phyloP scores from a whole-genome alignment of 805 yeast species.

The Nakazawaea laoshanensis region DNA sequence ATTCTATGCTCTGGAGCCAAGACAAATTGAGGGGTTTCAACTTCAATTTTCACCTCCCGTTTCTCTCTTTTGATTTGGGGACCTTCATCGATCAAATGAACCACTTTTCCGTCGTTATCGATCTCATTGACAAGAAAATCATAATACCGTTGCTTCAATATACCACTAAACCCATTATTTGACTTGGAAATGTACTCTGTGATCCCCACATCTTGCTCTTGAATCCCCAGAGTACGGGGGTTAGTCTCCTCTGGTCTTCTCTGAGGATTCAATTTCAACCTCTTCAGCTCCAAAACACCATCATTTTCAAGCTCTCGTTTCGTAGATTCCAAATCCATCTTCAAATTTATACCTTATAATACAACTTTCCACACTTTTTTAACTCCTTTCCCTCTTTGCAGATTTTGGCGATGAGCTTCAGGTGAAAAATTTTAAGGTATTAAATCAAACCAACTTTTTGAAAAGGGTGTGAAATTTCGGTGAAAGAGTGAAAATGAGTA shows the following conservation, averaged over 20 bases:
- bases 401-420: too few relatives aligned
- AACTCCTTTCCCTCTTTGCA: too few relatives aligned
- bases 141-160: constrained; percentile 80
- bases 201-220: constrained; percentile 83
- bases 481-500: too few relatives aligned
- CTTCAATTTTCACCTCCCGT: constrained; percentile 33
- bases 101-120: constrained; percentile 54
- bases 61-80: constrained; percentile 42
- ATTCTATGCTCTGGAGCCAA: constrained; percentile 36
- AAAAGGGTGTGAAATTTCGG: too few relatives aligned
- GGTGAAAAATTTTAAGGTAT: too few relatives aligned
- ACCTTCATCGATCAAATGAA: constrained; percentile 73
- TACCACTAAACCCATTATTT: constrained; percentile 63
- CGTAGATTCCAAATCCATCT: too few relatives aligned
- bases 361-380: too few relatives aligned
- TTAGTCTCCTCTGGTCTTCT: constrained; percentile 4
- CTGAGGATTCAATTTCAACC: constrained; percentile 13
- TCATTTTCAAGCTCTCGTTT: constrained; percentile 11
- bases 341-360: too few relatives aligned
- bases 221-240: constrained; percentile 31
- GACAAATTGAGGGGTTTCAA: constrained; percentile 28
- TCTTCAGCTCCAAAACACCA: constrained; percentile 16
- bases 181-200: constrained; percentile 52
- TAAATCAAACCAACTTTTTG: too few relatives aligned
- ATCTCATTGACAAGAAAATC: constrained; percentile 94